These are phyloP conservation scores for Chimonanthus praecox DNA, from an alignment of 164 flowering plant species.

Conservation along the genomic window DNA sequence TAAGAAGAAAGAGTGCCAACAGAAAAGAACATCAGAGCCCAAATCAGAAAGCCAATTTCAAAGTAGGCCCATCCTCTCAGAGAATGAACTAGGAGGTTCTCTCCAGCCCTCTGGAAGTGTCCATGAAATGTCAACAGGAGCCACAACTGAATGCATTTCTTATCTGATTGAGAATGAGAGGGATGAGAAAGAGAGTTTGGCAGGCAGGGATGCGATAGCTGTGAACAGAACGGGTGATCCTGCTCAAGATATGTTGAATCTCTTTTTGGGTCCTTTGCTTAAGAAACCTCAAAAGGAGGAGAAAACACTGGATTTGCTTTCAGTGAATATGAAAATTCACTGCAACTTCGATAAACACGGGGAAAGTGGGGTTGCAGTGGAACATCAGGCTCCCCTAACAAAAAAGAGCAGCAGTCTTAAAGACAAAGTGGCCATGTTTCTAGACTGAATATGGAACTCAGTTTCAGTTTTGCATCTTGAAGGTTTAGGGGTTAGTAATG, in stretches of 20 bases:
- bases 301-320: constrained; percentile 14
- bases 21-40: constrained; percentile 6
- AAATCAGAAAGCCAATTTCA: constrained; percentile 15
- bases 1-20: constrained; percentile 14
- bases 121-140: constrained; percentile 4
- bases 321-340: constrained; percentile 10
- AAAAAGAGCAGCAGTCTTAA: constrained; percentile 64
- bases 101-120: constrained; percentile 7
- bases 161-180: constrained; percentile 3
- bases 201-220: not conserved
- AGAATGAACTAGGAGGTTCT: constrained; percentile 15
- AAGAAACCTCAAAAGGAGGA: constrained; percentile 31
- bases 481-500: not conserved
- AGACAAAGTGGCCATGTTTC: constrained; percentile 54
- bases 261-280: constrained; percentile 61
- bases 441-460: constrained; percentile 29
- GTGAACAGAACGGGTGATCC: constrained; percentile 40
- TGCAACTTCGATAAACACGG: constrained; percentile 11
- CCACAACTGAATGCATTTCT: not conserved
- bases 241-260: constrained; percentile 56
- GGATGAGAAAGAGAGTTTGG: constrained; percentile 5
- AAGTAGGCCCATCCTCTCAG: constrained; percentile 1
- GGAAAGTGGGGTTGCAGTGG: constrained; percentile 16
- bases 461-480: not conserved
- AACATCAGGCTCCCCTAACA: constrained; percentile 21